Conservation (phyloP, 306 rosid genomes). For the Fragaria iinumae region DNA sequence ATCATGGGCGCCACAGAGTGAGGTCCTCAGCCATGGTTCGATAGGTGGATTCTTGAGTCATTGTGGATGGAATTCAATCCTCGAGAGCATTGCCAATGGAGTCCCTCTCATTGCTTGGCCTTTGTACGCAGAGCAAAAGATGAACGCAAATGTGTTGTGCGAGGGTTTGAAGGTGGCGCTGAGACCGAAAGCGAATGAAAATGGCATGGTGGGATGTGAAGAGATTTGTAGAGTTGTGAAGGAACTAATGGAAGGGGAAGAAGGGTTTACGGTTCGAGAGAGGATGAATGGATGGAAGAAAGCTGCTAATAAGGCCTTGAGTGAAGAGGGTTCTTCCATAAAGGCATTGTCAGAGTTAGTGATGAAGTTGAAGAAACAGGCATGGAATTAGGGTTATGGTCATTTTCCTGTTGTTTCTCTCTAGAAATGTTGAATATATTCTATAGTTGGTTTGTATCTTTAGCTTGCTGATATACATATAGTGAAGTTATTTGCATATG, state of each 20-base stretch:
- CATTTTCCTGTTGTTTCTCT: neutral
- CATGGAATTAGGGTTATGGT: neutral
- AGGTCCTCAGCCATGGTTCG: slow-evolving; percentile 49
- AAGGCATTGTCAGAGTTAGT: slow-evolving; percentile 40
- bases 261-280: slow-evolving; percentile 52
- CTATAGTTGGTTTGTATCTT: neutral
- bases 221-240: slow-evolving; percentile 48
- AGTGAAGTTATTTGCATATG: neutral
- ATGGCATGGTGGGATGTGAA: slow-evolving; percentile 39
- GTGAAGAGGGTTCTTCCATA: slow-evolving; percentile 46
- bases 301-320: slow-evolving; percentile 31
- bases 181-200: slow-evolving; percentile 29
- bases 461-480: too few relatives aligned
- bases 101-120: slow-evolving; percentile 78
- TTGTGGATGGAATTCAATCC: slow-evolving; percentile 75
- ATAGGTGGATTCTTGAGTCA: slow-evolving; percentile 66
- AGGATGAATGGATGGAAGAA: slow-evolving; percentile 47
- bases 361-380: slow-evolving; percentile 33
- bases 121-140: slow-evolving; percentile 62
- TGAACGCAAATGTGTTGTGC: slow-evolving; percentile 53
- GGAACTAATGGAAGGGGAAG: slow-evolving; percentile 61
- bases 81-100: slow-evolving; percentile 60
- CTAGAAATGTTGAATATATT: neutral
- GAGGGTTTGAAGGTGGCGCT: slow-evolving; percentile 44
- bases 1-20: slow-evolving; percentile 79